Evolutionary conservation across 2,329 filamentous ascomycete genomes (phyloP), one percentile per base, ranked within the genome.

Genomic region (Beauveria sp.): DNA sequence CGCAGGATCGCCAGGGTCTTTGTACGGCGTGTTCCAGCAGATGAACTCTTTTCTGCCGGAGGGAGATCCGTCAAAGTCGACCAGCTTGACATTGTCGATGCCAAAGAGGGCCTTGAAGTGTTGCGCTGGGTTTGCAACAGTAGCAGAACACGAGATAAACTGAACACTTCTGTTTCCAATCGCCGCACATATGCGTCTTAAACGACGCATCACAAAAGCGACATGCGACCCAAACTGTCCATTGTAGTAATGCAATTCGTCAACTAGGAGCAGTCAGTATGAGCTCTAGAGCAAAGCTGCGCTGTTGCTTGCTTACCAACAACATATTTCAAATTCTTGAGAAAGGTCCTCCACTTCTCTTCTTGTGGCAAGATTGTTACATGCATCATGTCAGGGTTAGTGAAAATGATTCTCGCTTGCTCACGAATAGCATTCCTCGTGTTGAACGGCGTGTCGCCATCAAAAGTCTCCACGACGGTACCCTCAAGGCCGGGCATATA

Each of bases 321-420:
- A 0, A 99, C 92, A 69, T 90, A 97, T 65, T 88, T 90, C 16
- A 99, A 76, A 66, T 96, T 92, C 71, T 91, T 85, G n/a, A 99
- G 73, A 66, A 96, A 97, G 0, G 83, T 84, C 52, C 92, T 83
- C 94, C 94, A 99, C 34, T 84, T 83, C 64, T 91, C 88, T 75
- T 99, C 94, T 69, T 97, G 90, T 0, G 94, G 93, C 3, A 99
- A 75, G 28, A 99, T 96, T 0, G 91, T 96, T 40, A 97, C 85
- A 67, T 99, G 94, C 41, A 99, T 80, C 92, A 97, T 99, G 69
- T 99, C 94, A 0, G 94, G 94, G 67, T 99, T 99, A 0, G 94
- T 99, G 69, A 99, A 97, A 55, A 99, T 93, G 64, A 97, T 91
- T 26, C 91, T 84, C 0, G 89, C 94, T 73, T 96, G 87, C 44